Percentiles rank a stretch among this genome's conserved stretches.
These are phyloP conservation scores for Oenanthe sinensis DNA, from an alignment of 129 eudicot species.

Conservation along the genomic window DNA sequence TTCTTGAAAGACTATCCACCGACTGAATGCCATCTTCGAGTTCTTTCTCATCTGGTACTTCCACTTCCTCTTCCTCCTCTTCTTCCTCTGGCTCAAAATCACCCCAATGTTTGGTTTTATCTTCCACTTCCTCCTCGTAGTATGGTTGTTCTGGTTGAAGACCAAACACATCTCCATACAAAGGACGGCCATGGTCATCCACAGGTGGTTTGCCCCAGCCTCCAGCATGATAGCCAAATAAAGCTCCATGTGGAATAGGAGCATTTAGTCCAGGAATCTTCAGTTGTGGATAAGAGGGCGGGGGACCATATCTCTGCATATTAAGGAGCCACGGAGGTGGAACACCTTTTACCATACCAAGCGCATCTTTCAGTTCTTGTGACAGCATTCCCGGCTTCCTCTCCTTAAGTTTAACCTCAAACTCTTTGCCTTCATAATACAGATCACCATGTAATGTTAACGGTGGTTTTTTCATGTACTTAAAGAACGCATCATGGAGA, in stretches of 20 bases:
- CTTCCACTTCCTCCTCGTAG: conserved; percentile 90
- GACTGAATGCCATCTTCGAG: conserved; percentile 90
- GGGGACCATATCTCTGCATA: conserved; percentile 99
- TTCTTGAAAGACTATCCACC: conserved; percentile 85
- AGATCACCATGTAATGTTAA: conserved; percentile 84
- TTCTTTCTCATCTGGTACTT: conserved; percentile 72
- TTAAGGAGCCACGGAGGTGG: conserved; percentile 92
- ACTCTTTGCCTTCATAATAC: too few species aligned
- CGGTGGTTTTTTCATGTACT: conserved; percentile 85
- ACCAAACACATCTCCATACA: conserved; percentile 93
- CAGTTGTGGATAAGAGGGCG: conserved; percentile 92
- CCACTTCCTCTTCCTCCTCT: conserved; percentile 74
- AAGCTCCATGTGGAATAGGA: conserved; percentile 89
- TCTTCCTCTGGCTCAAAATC: conserved; percentile 92
- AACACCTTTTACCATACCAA: too few species aligned
- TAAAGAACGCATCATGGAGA: conserved; percentile 93
- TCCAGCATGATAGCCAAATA: conserved; percentile 90
- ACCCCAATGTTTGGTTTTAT: conserved; percentile 95
- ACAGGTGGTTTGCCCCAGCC: conserved; percentile 99
- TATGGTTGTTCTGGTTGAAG: conserved; percentile 69
- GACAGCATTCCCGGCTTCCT: too few species aligned
- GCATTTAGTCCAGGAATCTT: conserved; percentile 94
- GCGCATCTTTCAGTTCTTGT: too few species aligned
- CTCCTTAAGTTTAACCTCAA: conserved; percentile 81
- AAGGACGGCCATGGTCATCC: conserved; percentile 87